A percentile compares a stretch with the other conserved stretches of the same genome.
phyloP scores from a whole-genome alignment of 116 monocot genomes.

The Thalassia testudinum region DNA sequence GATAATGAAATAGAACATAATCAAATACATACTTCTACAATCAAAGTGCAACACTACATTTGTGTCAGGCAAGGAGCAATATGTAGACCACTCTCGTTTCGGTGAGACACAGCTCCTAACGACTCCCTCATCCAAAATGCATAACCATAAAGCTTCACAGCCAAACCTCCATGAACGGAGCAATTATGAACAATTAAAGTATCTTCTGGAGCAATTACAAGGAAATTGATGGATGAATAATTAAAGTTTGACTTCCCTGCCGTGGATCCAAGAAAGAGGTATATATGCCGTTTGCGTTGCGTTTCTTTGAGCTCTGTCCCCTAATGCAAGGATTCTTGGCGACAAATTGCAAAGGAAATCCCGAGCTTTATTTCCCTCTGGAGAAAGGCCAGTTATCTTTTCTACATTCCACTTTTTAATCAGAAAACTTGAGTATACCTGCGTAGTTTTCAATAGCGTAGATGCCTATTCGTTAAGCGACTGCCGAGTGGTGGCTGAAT shows the following conservation, averaged over 20 bases:
- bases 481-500: conserved; percentile 17
- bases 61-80: too few relatives aligned
- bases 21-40: too few relatives aligned
- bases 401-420: conserved; percentile 12
- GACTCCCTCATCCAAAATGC: too few relatives aligned
- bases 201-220: too few relatives aligned
- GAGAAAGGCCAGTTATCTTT: conserved; percentile 14
- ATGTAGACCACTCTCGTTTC: too few relatives aligned
- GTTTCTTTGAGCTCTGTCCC: conserved; percentile 15
- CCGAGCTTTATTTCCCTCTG: conserved; percentile 13
- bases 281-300: conserved; percentile 5
- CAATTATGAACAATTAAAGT: too few relatives aligned
- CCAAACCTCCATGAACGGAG: too few relatives aligned
- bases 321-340: conserved; percentile 14
- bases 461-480: conserved; percentile 15
- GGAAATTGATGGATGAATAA: too few relatives aligned
- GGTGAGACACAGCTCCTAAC: too few relatives aligned
- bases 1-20: too few relatives aligned
- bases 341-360: conserved; percentile 17
- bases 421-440: conserved; percentile 17
- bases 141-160: too few relatives aligned
- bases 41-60: too few relatives aligned
- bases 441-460: conserved; percentile 19
- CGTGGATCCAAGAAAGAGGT: conserved; percentile 16
- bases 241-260: conserved; percentile 11